These are phyloP conservation scores for Conringia planisiliqua DNA, from an alignment of 345 rosid genomes.

Conservation along the genomic window DNA sequence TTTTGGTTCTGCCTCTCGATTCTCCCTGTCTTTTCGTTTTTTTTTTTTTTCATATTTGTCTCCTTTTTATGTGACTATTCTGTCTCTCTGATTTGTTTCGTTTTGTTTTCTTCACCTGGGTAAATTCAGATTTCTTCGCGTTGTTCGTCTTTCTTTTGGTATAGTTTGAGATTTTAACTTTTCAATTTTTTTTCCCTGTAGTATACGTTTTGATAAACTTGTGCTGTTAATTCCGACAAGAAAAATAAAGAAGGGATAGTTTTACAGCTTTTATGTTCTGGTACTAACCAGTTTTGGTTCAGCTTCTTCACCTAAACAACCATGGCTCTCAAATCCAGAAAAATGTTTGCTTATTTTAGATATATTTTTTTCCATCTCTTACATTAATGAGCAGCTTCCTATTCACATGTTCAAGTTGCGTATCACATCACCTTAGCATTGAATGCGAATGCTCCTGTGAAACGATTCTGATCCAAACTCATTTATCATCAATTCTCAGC, in stretches of 20 bases:
- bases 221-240: not conserved
- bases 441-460: not conserved
- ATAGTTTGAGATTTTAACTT: not conserved
- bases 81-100: not conserved
- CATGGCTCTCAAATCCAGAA: not conserved
- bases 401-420: conserved; percentile 21
- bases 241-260: not conserved
- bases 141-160: not conserved
- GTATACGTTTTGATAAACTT: not conserved
- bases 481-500: conserved; percentile 26
- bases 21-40: conserved; percentile 1
- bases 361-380: not conserved
- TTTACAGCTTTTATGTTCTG: conserved; percentile 15
- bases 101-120: not conserved
- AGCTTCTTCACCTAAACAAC: conserved; percentile 9
- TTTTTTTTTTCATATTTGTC: not conserved
- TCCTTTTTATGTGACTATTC: not conserved
- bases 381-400: not conserved
- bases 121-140: not conserved
- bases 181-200: not conserved
- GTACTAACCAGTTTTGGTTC: conserved; percentile 16
- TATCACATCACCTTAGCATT: not conserved
- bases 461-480: conserved; percentile 16
- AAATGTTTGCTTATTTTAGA: conserved; percentile 7
- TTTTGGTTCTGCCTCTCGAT: conserved; percentile 17